Conservation (phyloP, 805 yeast genomes). For the Candida vaughaniae region DNA sequence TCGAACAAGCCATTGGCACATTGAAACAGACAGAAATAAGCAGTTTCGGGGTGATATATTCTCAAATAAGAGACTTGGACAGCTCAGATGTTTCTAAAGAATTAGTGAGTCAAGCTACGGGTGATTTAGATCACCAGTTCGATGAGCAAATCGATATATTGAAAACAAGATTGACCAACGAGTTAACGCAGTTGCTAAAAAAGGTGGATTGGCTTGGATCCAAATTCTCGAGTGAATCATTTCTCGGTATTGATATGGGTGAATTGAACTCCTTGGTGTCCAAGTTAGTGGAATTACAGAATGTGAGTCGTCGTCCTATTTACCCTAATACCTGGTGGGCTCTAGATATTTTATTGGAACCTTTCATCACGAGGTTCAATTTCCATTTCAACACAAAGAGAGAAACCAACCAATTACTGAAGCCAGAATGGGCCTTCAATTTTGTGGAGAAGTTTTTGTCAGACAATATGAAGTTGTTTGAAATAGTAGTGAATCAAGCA, state of each 20-base stretch:
- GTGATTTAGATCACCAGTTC: slow-evolving; percentile 4
- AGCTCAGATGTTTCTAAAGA: background rate
- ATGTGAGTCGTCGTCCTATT: slow-evolving; percentile 21
- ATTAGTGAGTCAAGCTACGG: slow-evolving; percentile 1
- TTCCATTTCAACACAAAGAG: slow-evolving; percentile 58
- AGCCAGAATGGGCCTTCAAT: slow-evolving; percentile 70
- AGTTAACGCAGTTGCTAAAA: slow-evolving; percentile 13
- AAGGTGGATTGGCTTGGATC: slow-evolving; percentile 25
- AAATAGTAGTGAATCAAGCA: slow-evolving; percentile 34
- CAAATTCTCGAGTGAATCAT: slow-evolving; percentile 7
- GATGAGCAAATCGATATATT: slow-evolving; percentile 8
- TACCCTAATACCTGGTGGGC: slow-evolving; percentile 50
- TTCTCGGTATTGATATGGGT: slow-evolving; percentile 2
- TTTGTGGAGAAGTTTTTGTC: slow-evolving; percentile 46
- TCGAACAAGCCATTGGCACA: slow-evolving; percentile 1
- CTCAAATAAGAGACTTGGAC: slow-evolving; percentile 9
- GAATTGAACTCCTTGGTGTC: slow-evolving; percentile 11
- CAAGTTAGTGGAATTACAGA: slow-evolving; percentile 32
- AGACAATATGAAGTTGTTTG: slow-evolving; percentile 40
- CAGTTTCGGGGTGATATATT: slow-evolving; percentile 1
- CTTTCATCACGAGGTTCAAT: slow-evolving; percentile 49
- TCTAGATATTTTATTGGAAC: slow-evolving; percentile 44
- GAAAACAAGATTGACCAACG: slow-evolving; percentile 10
- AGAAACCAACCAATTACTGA: slow-evolving; percentile 63
- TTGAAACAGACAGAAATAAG: background rate